Percentiles rank a stretch among this genome's conserved stretches.
Evolutionary conservation across 1,284 basidiomycete species (phyloP).

Genomic region (Ustilago curta): DNA sequence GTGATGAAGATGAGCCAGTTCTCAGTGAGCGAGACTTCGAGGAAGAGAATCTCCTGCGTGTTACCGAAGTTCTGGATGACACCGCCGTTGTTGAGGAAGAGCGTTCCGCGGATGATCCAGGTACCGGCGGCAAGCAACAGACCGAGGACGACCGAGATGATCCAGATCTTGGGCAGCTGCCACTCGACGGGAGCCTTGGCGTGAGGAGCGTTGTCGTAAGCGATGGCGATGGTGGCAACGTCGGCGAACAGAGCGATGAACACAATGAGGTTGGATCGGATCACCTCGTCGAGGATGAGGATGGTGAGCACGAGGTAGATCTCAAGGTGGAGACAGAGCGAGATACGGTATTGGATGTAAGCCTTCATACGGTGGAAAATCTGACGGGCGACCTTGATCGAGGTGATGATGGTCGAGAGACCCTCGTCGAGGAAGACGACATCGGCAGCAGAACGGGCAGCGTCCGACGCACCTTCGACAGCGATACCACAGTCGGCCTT

Average conservation of each 20-base stretch:
- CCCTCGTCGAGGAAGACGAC: conserved; percentile 74
- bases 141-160: conserved; percentile 72
- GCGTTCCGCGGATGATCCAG: conserved; percentile 73
- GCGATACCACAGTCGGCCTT: conserved; percentile 73
- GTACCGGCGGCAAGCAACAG: conserved; percentile 73
- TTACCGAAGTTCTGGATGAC: conserved; percentile 74
- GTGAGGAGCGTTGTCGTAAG: conserved; percentile 73
- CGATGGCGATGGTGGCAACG: conserved; percentile 73
- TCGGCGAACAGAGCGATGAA: conserved; percentile 75
- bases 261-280: conserved; percentile 74
- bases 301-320: conserved; percentile 73
- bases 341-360: conserved; percentile 71
- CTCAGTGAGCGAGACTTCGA: conserved; percentile 75
- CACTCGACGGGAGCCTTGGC: conserved; percentile 74
- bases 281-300: conserved; percentile 74
- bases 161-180: conserved; percentile 75
- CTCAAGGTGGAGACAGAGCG: conserved; percentile 74
- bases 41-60: conserved; percentile 74
- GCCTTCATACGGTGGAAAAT: conserved; percentile 76
- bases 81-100: conserved; percentile 72
- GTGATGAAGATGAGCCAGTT: conserved; percentile 74
- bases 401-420: conserved; percentile 73
- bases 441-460: conserved; percentile 72
- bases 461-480: conserved; percentile 73
- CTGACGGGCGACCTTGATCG: conserved; percentile 75